Evolutionary conservation across 257 asterid genomes (phyloP), one percentile per base, ranked within the genome.

Genomic region (Hygrophila difformis): DNA sequence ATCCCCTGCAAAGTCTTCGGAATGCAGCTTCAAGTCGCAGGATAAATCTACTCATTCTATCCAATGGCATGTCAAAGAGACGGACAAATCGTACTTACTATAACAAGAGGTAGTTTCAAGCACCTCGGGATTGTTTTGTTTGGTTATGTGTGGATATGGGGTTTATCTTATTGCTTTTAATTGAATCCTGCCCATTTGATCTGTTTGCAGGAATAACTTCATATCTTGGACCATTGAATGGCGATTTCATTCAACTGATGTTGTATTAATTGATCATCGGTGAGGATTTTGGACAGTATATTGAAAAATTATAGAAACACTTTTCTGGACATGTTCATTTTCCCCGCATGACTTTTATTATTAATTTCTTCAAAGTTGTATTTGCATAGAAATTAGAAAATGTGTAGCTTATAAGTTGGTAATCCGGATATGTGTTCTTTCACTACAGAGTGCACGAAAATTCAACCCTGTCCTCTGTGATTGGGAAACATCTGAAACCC

Each of bases 221-320:
- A 82, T 89, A 70, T 75, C 80, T n/a, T 89, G 98, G 96, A 89
- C 94, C 13, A 62, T 79, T 15, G 96, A 85, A 51, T 89, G 94
- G 98, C 77, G 69, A 13, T 89, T 89, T 71, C 75, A 78, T 74
- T 71, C 72, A 17, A 82, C 93, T 10, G 81, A 79, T 59, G 73
- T 75, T 36, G 88, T 72, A 50, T 45, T 82, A 37, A 65, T 67
- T 43, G 88, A 89, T 60, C 92, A 89, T 13, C 78, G 96, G 98
- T 89, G 59, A 89, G 77, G 60, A 17, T 18, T 41, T 54, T 34
- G 21, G 21, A 26, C 40, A 51, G 4, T 20, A 28, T 22, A 38
- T 23, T 29, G 4, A 19, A 39, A n/a, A 3, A 20, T 33, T 56
- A 4, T 44, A 21, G 11, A 29, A 28, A 12, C 22, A 18, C 40